phyloP scores from a whole-genome alignment of 108 stramenopile genomes.

The Schizochytrium sp. region DNA sequence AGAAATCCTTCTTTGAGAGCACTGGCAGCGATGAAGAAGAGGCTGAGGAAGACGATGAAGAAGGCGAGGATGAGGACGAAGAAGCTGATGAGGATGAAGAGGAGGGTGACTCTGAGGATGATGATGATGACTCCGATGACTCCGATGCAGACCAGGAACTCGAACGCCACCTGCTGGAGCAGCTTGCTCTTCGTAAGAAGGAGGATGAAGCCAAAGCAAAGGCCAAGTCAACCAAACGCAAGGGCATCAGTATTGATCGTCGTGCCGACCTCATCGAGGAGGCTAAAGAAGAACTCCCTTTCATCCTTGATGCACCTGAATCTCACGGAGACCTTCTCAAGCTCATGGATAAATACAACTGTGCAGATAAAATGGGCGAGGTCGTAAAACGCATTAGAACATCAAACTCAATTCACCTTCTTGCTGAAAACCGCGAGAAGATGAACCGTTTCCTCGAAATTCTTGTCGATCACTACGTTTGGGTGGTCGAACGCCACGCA shows the following conservation, averaged over 20 bases:
- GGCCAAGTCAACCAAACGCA: background rate
- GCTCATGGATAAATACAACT: conserved; percentile 41
- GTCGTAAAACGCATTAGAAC: conserved; percentile 61
- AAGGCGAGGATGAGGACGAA: background rate
- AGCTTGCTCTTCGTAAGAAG: background rate
- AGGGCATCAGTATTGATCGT: conserved; percentile 32
- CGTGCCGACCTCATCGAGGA: conserved; percentile 28
- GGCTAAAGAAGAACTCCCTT: background rate
- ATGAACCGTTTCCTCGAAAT: conserved; percentile 62
- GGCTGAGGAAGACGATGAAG: conserved; percentile 11
- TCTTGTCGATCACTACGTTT: conserved; percentile 61
- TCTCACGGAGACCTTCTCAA: conserved; percentile 53
- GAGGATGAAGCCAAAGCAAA: background rate
- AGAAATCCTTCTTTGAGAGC: background rate
- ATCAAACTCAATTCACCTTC: conserved; percentile 59
- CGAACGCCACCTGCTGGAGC: background rate
- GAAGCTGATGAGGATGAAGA: background rate
- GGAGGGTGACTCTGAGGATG: conserved; percentile 31
- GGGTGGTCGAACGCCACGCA: conserved; percentile 46
- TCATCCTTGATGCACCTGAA: background rate
- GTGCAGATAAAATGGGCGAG: background rate
- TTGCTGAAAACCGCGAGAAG: conserved; percentile 61
- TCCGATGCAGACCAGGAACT: conserved; percentile 26
- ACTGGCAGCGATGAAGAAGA: background rate
- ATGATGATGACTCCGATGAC: conserved; percentile 43